Base-by-base conservation (phyloP, 1,139 yeast genomes). In the Entelexis sorbosivorans region DNA sequence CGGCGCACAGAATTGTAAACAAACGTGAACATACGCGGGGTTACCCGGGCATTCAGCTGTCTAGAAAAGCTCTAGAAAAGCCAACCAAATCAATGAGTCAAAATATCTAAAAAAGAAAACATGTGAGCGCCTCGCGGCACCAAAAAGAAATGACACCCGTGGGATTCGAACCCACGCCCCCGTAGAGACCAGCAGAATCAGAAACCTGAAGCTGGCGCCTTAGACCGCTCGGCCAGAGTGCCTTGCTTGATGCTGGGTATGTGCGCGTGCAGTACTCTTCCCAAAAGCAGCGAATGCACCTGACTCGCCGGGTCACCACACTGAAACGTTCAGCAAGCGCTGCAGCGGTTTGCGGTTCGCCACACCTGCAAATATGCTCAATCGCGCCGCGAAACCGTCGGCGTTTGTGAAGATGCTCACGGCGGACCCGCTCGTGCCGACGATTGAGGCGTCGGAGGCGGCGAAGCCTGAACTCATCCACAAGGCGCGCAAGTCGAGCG, bases 361-460 rank as follows among this genome's bases (percentile, higher is more conserved):
- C 44, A 40, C 44, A 16, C 4, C 17, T 16, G 5, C 13, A n/a
- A 29, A 9, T 22, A 54, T 55, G 57, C 48, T 53, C 64, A 24
- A 67, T 66, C 22, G 79, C 76, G 58, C 47, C 11, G 55, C 56
- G 1, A 44, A 44, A n/a, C 63, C 74, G 1, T 67, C 78, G 0
- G 59, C 76, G 1, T 81, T 81, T 62, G 74, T 84, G 2, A 65
- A 66, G 20, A 56, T 63, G 5, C 65, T 84, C 44, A 66, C 72
- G 0, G 81, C 95, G 0, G 95, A 87, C 61, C 70, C 75, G 8
- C 66, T 71, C 36, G 72, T 82, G 32, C 79, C 82, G 1, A 66
- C 77, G 0, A 66, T 72, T 6, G 72, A 72, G 11, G 71, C 67
- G 1, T 83, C 91, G 1, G 62, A 73, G 16, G 64, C 47, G 1